Evolutionary conservation across 202 grass and related monocot species (phyloP), one percentile per base, ranked within the genome.

Genomic region (Hordeum pubiflorum): DNA sequence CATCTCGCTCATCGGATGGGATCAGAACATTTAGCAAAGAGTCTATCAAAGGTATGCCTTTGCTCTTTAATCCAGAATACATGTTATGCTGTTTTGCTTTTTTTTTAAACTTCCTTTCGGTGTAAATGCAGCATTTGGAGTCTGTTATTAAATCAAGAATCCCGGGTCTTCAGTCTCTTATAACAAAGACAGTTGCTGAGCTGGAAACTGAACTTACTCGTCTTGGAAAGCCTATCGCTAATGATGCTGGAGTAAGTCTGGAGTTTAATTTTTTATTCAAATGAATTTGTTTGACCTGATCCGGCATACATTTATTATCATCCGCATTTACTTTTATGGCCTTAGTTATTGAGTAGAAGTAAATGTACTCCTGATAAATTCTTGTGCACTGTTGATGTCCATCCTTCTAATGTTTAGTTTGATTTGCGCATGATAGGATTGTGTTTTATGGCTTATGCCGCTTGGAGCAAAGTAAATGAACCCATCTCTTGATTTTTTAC

Each of bases 181-280:
- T 99, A 80, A 99, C 87, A 32, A 99, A 96, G 87, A 96, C 90
- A 74, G 89, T 96, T 70, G 87, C 79, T 60, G 96, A 99, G 78
- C 75, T 99, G 75, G 96, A 99, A 84, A 92, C 85, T 72, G 96
- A 99, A 89, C 89, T 99, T 76, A 88, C 82, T 63, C 90, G 92
- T 58, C 86, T 99, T 78, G 96, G 96, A 64, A 95, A 96, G 73
- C 96, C 96, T n/a, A 99, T 96, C 80, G 96, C 96, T 82, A 84
- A 84, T 8, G 96, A 99, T 87, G 96, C 96, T 84, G 96, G 96
- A 46, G 96, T 99, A 90, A 85, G 92, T 70, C 6, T 82, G 1
- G 17, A 79, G 11, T 71, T 87, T 21, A 1, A 39, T 63, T 41
- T 7, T 71, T 63, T 76, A 63, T 44, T 90, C 55, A 62, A 54